Conservation (phyloP, 2,329 filamentous ascomycete species). For the Hymenoscyphus linearis region DNA sequence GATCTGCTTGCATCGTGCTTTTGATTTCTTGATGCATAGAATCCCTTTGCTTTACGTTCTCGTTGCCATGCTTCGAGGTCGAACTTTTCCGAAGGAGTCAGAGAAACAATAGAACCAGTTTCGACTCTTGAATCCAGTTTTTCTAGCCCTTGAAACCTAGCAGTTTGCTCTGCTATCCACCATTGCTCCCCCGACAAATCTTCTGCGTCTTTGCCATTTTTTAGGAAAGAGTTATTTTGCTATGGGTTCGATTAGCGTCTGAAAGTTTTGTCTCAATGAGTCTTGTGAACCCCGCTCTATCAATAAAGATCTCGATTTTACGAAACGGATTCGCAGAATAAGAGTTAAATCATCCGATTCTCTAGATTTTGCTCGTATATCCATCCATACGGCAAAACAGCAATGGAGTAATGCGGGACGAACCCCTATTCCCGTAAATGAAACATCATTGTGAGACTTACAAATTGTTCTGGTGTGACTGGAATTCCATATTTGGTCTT, state of each 20-base stretch:
- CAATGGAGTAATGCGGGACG: no score
- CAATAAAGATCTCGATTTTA: no score
- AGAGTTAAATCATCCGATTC: no score
- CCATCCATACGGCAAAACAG: no score
- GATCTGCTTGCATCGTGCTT: background rate
- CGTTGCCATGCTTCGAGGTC: background rate
- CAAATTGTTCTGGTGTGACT: slow-evolving; percentile 10
- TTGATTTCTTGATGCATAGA: background rate
- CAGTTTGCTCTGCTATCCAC: background rate
- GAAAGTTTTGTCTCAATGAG: background rate
- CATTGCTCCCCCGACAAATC: slow-evolving; percentile 1
- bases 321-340: no score
- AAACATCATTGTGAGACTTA: background rate
- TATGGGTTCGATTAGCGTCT: background rate
- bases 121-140: background rate
- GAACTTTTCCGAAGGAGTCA: background rate
- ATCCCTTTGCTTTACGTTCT: background rate
- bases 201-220: slow-evolving; percentile 5
- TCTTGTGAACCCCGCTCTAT: background rate
- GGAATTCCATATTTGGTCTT: slow-evolving; percentile 12
- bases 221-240: background rate
- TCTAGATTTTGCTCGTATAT: no score
- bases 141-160: background rate
- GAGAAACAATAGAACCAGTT: background rate
- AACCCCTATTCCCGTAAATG: background rate